A percentile compares a stretch with the other conserved stretches of the same genome.
Conservation (phyloP, 2,329 filamentous ascomycete genomes). For the Phaeoacremonium minimum region DNA sequence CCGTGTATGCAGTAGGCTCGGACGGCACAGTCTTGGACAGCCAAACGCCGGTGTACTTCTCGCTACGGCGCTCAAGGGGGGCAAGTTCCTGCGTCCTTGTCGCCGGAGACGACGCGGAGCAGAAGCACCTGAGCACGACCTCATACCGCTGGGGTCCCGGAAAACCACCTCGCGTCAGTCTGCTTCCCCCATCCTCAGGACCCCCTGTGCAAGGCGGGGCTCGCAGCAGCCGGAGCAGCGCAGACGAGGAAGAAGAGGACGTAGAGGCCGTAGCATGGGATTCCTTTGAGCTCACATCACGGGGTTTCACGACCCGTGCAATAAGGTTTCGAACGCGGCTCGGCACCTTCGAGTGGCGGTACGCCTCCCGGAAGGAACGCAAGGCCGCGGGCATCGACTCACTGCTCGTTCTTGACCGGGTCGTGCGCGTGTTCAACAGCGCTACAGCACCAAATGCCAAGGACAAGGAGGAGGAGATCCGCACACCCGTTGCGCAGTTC, state of each 20-base stretch:
- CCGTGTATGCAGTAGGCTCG: slow-evolving; percentile 33
- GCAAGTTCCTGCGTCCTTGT: slow-evolving; percentile 46
- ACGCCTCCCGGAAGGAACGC: slow-evolving; percentile 42
- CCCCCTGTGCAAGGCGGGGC: background rate
- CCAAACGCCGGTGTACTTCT: slow-evolving; percentile 36
- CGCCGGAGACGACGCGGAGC: slow-evolving; percentile 22
- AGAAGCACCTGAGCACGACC: slow-evolving; percentile 39
- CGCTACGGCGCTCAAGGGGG: slow-evolving; percentile 37
- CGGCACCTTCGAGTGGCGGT: slow-evolving; percentile 53
- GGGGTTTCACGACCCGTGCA: slow-evolving; percentile 41
- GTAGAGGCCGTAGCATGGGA: slow-evolving; percentile 13
- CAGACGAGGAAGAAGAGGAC: slow-evolving; percentile 18
- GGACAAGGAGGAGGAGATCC: slow-evolving; percentile 22
- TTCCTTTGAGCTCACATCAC: slow-evolving; percentile 19
- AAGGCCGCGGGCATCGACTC: slow-evolving; percentile 29
- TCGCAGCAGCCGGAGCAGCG: background rate
- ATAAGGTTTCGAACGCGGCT: slow-evolving; percentile 40
- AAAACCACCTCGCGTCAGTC: slow-evolving; percentile 40
- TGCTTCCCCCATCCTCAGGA: slow-evolving; percentile 12
- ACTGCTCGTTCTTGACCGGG: slow-evolving; percentile 46
- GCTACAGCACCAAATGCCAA: slow-evolving; percentile 1
- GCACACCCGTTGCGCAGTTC: slow-evolving; percentile 34
- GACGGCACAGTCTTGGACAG: slow-evolving; percentile 12
- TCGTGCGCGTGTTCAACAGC: slow-evolving; percentile 24
- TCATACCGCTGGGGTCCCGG: slow-evolving; percentile 54